Base-by-base conservation (phyloP, 148 eudicot species). In the Euryodendron excelsum region DNA sequence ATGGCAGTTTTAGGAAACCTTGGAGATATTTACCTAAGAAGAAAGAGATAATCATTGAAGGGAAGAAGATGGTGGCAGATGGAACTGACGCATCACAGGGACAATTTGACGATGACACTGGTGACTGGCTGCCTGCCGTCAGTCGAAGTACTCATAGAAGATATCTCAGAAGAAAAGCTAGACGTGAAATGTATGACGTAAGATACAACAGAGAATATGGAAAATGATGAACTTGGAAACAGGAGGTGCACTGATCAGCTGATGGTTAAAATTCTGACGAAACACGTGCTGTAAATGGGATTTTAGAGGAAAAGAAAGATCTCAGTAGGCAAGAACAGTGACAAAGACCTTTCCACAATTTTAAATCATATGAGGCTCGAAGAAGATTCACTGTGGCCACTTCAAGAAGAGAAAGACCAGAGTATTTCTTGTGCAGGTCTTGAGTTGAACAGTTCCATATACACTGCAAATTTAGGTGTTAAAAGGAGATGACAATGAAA, bases 51-150 rank as follows among this genome's bases (percentile, higher is more conserved):
- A 90, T 88, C 59, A 83, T 89, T 66, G 98, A 96, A 39, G 98
- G 97, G 23, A 92, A 94, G 80, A 90, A 85, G 88, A 89, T 89
- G 92, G 97, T 95, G 66, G 98, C 93, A 47, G 87, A 83, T 86
- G 99, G 99, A 77, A 70, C 93, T 75, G 97, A 95, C 87, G 99
- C 99, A 73, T 93, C 99, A 41, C 88, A 81, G 77, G 99, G 99
- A 77, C 87, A 89, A 80, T 37, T 55, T 74, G 88, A 89, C 68
- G 92, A 90, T 77, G 77, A 93, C 79, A 75, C 82, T 44, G 94
- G 81, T 87, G 99, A 90, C 71, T 96, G 92, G 89, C 88, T 71
- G 10, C 98, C 99, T 76, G 99, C 99, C 77, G 98, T 96, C 5
- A 89, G 99, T 81, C 85, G 98, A 82, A 91, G 98, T 80, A 96